A percentile compares a stretch with the other conserved stretches of the same genome.
Evolutionary conservation across 202 grass and related monocot species (phyloP).

Genomic region (Musa balbisiana): DNA sequence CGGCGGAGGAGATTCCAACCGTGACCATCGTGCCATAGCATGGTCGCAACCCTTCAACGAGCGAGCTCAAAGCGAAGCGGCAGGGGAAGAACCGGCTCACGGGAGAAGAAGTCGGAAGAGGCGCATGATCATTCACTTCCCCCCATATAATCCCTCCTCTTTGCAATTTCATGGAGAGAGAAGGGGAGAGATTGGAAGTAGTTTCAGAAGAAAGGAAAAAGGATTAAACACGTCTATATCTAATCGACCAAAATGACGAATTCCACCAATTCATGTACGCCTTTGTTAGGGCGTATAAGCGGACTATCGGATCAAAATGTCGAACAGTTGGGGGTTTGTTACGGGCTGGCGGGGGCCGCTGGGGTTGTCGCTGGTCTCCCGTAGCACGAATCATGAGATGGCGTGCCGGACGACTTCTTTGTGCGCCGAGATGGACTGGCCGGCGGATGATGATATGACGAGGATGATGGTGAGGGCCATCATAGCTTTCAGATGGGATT

Average conservation of each 20-base stretch:
- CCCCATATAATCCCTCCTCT: neutral
- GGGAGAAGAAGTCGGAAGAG: neutral
- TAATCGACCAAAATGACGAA: no score
- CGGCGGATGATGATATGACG: no score
- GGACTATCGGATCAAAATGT: no score
- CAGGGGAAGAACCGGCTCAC: no score
- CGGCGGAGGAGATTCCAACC: constrained; percentile 39
- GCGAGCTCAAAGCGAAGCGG: constrained; percentile 26
- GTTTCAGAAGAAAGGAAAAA: neutral
- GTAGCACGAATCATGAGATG: no score
- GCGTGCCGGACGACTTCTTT: neutral
- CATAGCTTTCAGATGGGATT: no score
- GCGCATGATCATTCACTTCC: neutral
- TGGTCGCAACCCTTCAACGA: neutral
- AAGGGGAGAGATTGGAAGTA: neutral
- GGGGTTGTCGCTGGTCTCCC: neutral
- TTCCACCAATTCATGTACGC: no score
- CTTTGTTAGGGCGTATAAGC: no score
- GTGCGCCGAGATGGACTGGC: no score
- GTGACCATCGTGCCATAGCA: constrained; percentile 55
- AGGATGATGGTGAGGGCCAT: no score
- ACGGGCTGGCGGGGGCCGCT: neutral
- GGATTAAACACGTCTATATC: neutral
- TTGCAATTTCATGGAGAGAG: neutral
- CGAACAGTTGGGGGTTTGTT: no score